Evolutionary conservation across 2,329 filamentous ascomycete species (phyloP).

Genomic region (Cladosporium oxysporum): DNA sequence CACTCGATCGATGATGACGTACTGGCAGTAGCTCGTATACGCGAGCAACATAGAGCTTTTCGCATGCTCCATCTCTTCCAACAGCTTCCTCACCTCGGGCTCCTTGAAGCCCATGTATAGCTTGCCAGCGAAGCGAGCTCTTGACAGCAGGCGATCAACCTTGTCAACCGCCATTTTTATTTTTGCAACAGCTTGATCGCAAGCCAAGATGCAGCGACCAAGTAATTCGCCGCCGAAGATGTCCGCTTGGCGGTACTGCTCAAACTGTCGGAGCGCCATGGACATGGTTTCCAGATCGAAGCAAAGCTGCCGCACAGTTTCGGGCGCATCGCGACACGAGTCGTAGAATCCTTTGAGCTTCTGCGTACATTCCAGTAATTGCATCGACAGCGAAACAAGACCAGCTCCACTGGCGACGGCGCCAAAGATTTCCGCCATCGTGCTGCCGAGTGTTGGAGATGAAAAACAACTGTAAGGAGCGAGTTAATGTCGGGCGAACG

Average conservation of each 20-base stretch:
- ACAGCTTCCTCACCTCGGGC: constrained; percentile 16
- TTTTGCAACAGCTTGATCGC: not conserved
- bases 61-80: constrained; percentile 20
- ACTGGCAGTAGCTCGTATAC: constrained; percentile 15
- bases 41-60: constrained; percentile 15
- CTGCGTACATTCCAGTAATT: constrained; percentile 20
- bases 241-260: not conserved
- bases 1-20: too few relatives aligned
- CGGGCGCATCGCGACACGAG: constrained; percentile 9
- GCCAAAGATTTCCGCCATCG: constrained; percentile 23
- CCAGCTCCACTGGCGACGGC: constrained; percentile 21
- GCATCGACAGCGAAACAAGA: constrained; percentile 20
- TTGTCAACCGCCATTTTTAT: constrained; percentile 6
- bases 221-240: constrained; percentile 3
- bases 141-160: not conserved
- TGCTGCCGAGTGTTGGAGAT: too few relatives aligned
- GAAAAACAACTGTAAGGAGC: too few relatives aligned
- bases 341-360: constrained; percentile 21
- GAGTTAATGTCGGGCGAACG: too few relatives aligned
- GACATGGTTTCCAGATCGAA: constrained; percentile 18
- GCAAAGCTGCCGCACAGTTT: not conserved
- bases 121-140: not conserved
- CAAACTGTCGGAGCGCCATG: constrained; percentile 11
- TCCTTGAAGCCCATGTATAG: constrained; percentile 18
- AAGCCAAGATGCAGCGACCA: not conserved